Conservation (phyloP, 1,284 basidiomycete genomes). For the Xerocomus minutiporus region DNA sequence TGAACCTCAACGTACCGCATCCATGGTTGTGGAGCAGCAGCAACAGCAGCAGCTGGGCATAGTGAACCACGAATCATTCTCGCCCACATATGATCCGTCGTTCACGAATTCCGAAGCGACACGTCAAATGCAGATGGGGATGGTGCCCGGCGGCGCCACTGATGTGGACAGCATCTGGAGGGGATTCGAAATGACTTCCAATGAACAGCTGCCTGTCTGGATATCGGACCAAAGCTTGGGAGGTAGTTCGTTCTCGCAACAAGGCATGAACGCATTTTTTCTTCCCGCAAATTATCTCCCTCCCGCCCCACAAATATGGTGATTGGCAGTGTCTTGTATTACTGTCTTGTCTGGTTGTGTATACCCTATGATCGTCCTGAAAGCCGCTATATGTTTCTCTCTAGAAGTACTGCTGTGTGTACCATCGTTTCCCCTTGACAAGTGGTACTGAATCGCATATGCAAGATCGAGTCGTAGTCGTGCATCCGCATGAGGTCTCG, state of each 20-base stretch:
- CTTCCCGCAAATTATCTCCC: constrained; percentile 70
- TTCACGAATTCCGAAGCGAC: constrained; percentile 46
- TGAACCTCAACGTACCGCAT: constrained; percentile 41
- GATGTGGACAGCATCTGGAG: constrained; percentile 74
- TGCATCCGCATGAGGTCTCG: neutral
- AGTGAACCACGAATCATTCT: constrained; percentile 31
- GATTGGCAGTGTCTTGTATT: constrained; percentile 17
- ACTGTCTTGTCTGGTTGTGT: constrained; percentile 13
- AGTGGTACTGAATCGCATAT: neutral
- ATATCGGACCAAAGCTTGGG: constrained; percentile 76
- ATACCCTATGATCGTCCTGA: constrained; percentile 24
- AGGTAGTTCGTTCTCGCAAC: constrained; percentile 66
- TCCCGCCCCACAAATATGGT: constrained; percentile 70
- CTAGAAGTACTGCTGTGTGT: constrained; percentile 4
- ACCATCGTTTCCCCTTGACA: neutral
- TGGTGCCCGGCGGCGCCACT: constrained; percentile 35
- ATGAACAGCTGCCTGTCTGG: constrained; percentile 76
- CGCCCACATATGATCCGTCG: constrained; percentile 36
- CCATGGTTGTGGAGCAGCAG: constrained; percentile 36
- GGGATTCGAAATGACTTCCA: constrained; percentile 63
- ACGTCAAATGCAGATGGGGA: constrained; percentile 32
- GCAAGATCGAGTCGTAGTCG: neutral
- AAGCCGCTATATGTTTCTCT: constrained; percentile 18
- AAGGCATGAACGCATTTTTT: constrained; percentile 79
- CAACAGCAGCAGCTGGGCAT: constrained; percentile 11